Evolutionary conservation across 2,329 filamentous ascomycete species (phyloP).

Genomic region (Epicoccum nigrum): DNA sequence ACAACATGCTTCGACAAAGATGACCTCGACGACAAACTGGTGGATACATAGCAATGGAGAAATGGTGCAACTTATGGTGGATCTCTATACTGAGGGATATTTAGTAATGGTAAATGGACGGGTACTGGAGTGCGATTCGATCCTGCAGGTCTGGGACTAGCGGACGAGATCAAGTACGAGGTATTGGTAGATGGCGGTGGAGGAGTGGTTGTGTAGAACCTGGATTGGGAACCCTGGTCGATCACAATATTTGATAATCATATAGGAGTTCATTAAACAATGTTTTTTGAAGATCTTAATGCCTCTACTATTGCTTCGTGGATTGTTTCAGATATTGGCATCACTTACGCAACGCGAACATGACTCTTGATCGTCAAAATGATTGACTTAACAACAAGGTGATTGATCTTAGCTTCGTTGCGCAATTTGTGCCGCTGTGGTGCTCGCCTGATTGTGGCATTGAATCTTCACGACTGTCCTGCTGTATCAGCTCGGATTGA

Average conservation of each 20-base stretch:
- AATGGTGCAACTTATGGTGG: conserved; percentile 1
- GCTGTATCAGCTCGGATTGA: too few relatives aligned
- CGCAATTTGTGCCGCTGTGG: too few relatives aligned
- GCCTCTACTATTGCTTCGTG: too few relatives aligned
- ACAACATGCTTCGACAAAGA: conserved; percentile 6
- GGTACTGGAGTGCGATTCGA: conserved; percentile 4
- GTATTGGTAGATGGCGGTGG: conserved; percentile 3
- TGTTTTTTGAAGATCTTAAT: neutral
- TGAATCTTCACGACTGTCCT: too few relatives aligned
- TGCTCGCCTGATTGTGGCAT: conserved; percentile 74
- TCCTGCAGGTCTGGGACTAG: conserved; percentile 15
- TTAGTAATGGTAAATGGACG: neutral
- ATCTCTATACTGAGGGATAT: conserved; percentile 5
- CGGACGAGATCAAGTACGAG: conserved; percentile 4
- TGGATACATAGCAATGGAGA: neutral
- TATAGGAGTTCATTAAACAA: conserved; percentile 4
- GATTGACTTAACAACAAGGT: conserved; percentile 60
- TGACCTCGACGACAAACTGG: neutral
- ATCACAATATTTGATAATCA: conserved; percentile 25
- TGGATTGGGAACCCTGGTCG: conserved; percentile 31
- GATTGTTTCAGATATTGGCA: too few relatives aligned
- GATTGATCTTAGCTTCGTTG: conserved; percentile 64
- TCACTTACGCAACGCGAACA: too few relatives aligned
- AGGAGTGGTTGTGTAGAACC: conserved; percentile 18
- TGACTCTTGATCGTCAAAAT: too few relatives aligned